Evolutionary conservation across 257 asterid species (phyloP).

Genomic region (Henckelia pumila): DNA sequence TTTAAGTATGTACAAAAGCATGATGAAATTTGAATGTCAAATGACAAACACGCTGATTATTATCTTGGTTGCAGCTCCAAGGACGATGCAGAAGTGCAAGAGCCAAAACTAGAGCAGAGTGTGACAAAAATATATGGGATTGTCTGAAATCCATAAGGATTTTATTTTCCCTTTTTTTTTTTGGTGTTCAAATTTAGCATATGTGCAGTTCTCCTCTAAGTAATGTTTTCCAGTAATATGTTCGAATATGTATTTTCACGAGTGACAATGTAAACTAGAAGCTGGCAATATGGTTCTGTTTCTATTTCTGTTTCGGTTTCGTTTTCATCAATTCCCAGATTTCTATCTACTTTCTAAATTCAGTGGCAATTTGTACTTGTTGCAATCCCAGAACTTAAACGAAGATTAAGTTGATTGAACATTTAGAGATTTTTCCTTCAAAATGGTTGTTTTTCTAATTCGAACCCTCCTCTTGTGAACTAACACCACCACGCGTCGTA

Average conservation of each 20-base stretch:
- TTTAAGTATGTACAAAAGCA: neutral
- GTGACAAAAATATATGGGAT: conserved; percentile 7
- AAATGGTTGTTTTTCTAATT: too few relatives aligned
- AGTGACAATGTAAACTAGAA: neutral
- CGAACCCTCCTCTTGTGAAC: too few relatives aligned
- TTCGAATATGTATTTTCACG: too few relatives aligned
- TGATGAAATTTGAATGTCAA: neutral
- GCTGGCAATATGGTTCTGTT: neutral
- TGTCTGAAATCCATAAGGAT: conserved; percentile 3
- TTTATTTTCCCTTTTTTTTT: conserved; percentile 2
- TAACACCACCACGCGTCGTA: too few relatives aligned
- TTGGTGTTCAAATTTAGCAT: conserved; percentile 18
- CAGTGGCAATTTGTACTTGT: too few relatives aligned
- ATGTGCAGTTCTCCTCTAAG: conserved; percentile 6
- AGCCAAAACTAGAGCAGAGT: conserved; percentile 36
- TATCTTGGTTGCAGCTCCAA: conserved; percentile 62
- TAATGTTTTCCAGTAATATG: too few relatives aligned
- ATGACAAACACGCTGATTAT: neutral
- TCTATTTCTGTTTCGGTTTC: too few relatives aligned
- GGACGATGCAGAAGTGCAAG: conserved; percentile 68
- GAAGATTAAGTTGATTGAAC: too few relatives aligned
- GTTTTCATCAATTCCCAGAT: too few relatives aligned
- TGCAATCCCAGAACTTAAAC: too few relatives aligned
- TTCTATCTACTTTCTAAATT: neutral
- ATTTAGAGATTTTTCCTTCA: too few relatives aligned